These are phyloP conservation scores for Hypocreales sp. DNA, from an alignment of 2,329 filamentous ascomycete species.

Conservation along the genomic window DNA sequence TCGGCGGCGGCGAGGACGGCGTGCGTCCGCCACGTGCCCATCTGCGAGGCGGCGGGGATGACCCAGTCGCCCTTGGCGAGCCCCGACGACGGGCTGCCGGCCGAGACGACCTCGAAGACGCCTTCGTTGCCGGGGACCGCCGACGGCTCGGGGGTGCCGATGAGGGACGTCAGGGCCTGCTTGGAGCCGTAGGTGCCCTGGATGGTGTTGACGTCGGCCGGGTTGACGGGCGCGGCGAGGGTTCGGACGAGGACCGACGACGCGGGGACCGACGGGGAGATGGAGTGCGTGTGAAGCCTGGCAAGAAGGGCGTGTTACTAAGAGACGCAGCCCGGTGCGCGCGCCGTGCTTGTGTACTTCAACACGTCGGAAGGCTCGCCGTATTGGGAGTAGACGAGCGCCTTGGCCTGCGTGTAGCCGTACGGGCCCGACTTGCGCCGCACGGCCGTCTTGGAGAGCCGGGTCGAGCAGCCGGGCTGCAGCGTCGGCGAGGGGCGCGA, in stretches of 20 bases:
- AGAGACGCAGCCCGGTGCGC: not conserved
- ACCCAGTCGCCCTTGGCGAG: conserved; percentile 81
- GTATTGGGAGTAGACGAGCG: conserved; percentile 59
- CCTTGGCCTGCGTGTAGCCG: conserved; percentile 73
- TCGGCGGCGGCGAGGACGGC: conserved; percentile 43
- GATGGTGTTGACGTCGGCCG: conserved; percentile 94
- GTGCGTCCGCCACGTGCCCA: conserved; percentile 93
- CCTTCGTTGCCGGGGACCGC: conserved; percentile 84
- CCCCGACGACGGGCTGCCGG: conserved; percentile 37
- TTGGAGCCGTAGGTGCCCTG: conserved; percentile 90
- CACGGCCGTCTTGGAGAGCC: conserved; percentile 11
- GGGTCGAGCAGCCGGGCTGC: conserved; percentile 4
- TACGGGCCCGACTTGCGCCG: conserved; percentile 47
- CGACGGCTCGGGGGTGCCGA: conserved; percentile 63
- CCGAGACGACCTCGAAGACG: conserved; percentile 72
- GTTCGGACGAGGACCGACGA: conserved; percentile 62
- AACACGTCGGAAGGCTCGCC: conserved; percentile 62
- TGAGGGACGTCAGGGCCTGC: conserved; percentile 56
- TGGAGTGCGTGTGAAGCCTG: conserved; percentile 59
- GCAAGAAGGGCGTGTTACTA: not conserved
- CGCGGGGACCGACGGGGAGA: conserved; percentile 55
- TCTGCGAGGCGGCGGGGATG: conserved; percentile 66
- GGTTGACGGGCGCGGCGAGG: conserved; percentile 86
- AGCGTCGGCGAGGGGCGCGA: conserved; percentile 8
- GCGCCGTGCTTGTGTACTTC: conserved; percentile 22